phyloP scores from a whole-genome alignment of 2,329 filamentous ascomycete species.

The Pezicula radicicola region DNA sequence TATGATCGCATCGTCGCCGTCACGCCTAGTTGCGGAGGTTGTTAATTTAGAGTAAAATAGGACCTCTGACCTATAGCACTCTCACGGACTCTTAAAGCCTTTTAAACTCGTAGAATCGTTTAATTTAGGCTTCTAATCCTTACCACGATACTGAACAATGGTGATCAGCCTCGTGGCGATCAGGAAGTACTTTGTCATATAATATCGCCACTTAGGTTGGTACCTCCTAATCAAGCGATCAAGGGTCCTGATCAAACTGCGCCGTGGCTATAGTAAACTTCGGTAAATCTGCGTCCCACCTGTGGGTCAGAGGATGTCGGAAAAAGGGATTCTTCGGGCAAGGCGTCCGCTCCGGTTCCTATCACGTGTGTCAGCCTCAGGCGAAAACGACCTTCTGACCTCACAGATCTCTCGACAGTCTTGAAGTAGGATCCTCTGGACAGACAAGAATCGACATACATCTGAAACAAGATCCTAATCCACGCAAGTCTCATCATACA shows the following conservation, averaged over 20 bases:
- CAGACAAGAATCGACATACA: no score
- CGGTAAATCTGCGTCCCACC: no score
- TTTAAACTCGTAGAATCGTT: not conserved
- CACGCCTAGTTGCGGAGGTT: conserved; percentile 6
- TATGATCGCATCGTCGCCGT: conserved; percentile 7
- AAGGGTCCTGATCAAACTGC: not conserved
- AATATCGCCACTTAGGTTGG: not conserved
- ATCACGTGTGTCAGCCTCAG: no score
- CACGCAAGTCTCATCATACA: no score
- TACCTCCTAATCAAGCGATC: not conserved
- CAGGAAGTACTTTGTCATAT: not conserved
- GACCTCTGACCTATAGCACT: conserved; percentile 1
- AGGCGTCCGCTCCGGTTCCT: no score
- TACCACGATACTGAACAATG: not conserved
- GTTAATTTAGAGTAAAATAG: conserved; percentile 10
- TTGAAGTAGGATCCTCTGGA: no score
- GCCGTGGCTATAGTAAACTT: not conserved
- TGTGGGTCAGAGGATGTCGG: no score
- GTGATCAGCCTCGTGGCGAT: not conserved
- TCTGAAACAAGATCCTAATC: no score
- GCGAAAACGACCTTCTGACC: no score
- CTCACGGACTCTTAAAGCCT: not conserved
- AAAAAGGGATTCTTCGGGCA: no score
- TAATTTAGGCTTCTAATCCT: not conserved
- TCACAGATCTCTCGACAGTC: no score